Evolutionary conservation across 768 basidiomycete species (phyloP).

Genomic region (Lactarius evosmus): DNA sequence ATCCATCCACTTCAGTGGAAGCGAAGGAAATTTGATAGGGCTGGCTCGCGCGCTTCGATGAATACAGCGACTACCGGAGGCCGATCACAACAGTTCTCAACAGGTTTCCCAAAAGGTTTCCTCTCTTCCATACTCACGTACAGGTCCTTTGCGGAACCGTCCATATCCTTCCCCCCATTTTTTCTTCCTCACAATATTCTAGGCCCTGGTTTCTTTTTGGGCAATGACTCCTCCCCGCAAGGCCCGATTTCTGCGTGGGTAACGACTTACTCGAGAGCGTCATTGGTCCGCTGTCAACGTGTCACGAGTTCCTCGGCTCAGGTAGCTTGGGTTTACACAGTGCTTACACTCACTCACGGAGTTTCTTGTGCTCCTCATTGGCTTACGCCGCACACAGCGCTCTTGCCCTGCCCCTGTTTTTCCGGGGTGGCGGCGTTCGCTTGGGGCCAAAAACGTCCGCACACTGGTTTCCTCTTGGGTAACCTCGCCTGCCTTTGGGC

Average conservation of each 20-base stretch:
- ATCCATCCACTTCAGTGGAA: not conserved
- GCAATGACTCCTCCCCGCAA: not conserved
- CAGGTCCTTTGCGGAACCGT: not conserved
- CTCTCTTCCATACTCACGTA: conserved; percentile 14
- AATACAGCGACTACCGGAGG: not conserved
- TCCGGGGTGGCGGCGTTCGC: conserved; percentile 23
- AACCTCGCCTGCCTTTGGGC: not conserved
- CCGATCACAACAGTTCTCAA: no score
- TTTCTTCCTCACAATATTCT: conserved; percentile 10
- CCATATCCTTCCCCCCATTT: conserved; percentile 5
- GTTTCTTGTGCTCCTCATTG: not conserved
- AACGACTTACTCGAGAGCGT: conserved; percentile 7
- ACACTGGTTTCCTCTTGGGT: not conserved
- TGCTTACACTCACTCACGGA: not conserved
- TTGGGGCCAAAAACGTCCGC: conserved; percentile 8
- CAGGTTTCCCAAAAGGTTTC: conserved; percentile 6
- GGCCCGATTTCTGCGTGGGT: conserved; percentile 12
- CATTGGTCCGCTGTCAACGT: not conserved
- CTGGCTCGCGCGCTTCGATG: not conserved
- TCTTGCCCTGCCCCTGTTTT: conserved; percentile 7
- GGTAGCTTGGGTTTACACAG: not conserved
- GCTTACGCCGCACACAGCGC: not conserved
- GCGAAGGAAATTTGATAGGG: not conserved
- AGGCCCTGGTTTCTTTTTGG: conserved; percentile 11
- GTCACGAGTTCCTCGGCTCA: not conserved